Conservation (phyloP, 495 filamentous ascomycete genomes). For the Neurospora sp. region DNA sequence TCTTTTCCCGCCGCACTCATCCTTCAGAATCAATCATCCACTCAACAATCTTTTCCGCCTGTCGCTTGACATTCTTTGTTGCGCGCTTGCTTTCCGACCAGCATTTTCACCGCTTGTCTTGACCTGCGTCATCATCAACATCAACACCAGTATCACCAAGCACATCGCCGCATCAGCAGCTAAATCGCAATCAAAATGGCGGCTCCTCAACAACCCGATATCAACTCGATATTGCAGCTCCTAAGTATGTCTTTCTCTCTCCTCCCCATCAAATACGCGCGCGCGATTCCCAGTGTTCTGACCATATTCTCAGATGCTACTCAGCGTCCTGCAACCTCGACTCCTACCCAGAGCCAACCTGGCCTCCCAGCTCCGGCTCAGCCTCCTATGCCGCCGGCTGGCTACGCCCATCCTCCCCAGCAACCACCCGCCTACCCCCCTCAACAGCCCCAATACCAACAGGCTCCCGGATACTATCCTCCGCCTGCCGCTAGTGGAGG, state of each 20-base stretch:
- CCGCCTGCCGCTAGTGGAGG: slow-evolving; percentile 59
- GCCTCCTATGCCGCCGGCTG: slow-evolving; percentile 4
- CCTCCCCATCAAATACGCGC: neutral
- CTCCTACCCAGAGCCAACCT: slow-evolving; percentile 36
- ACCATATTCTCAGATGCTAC: slow-evolving; percentile 11
- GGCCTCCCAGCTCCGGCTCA: slow-evolving; percentile 22
- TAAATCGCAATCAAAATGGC: slow-evolving; percentile 15
- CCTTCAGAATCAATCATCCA: neutral
- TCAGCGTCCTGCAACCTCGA: slow-evolving; percentile 21
- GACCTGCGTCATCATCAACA: neutral
- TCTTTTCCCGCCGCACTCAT: neutral
- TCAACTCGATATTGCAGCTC: slow-evolving; percentile 21
- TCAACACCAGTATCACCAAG: neutral
- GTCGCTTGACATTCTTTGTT: neutral
- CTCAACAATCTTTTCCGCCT: neutral
- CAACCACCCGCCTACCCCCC: slow-evolving; percentile 21
- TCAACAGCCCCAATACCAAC: slow-evolving; percentile 34
- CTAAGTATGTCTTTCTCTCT: slow-evolving; percentile 2
- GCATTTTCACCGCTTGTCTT: neutral
- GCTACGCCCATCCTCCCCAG: slow-evolving; percentile 17
- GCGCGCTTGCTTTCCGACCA: neutral
- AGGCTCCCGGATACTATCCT: slow-evolving; percentile 45
- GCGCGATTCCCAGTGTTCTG: neutral
- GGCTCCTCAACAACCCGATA: slow-evolving; percentile 15
- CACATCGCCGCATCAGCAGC: neutral